Percentiles rank a stretch among this genome's conserved stretches.
phyloP scores from a whole-genome alignment of 257 asterid species.

The Anisodus acutangulus region DNA sequence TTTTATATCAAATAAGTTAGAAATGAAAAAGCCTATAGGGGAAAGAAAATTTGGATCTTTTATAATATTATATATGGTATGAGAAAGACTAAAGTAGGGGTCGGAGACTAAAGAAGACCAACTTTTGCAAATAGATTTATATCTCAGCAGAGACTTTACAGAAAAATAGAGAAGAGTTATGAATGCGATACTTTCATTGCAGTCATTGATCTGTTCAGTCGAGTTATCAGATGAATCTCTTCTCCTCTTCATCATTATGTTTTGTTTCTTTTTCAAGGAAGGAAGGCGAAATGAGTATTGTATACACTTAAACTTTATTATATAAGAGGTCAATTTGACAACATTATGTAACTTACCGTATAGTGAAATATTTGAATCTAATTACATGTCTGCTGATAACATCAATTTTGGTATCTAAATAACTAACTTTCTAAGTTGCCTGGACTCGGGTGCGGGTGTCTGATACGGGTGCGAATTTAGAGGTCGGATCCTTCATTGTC shows the following conservation, averaged over 20 bases:
- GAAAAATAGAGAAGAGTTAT: constrained; percentile 26
- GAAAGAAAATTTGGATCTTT: background rate
- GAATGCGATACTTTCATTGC: constrained; percentile 1
- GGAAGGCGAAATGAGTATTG: background rate
- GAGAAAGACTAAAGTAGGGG: background rate
- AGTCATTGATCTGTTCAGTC: background rate
- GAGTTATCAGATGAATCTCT: background rate
- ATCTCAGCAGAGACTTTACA: background rate
- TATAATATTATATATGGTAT: background rate
- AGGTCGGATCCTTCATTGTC: too few species aligned
- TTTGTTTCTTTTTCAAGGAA: background rate
- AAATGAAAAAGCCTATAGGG: constrained; percentile 3
- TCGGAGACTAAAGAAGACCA: constrained; percentile 25
- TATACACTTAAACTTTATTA: too few species aligned
- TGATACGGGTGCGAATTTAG: too few species aligned
- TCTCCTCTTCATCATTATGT: background rate
- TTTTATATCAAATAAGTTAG: background rate
- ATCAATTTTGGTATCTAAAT: too few species aligned
- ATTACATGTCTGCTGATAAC: too few species aligned
- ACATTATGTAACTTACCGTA: background rate
- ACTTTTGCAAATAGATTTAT: constrained; percentile 21
- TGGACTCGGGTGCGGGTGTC: too few species aligned
- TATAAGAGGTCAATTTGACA: too few species aligned
- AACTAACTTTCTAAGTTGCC: too few species aligned
- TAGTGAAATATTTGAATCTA: background rate